These are phyloP conservation scores for Wickerhamiella domercqiae DNA, from an alignment of 805 yeast species.

Conservation along the genomic window DNA sequence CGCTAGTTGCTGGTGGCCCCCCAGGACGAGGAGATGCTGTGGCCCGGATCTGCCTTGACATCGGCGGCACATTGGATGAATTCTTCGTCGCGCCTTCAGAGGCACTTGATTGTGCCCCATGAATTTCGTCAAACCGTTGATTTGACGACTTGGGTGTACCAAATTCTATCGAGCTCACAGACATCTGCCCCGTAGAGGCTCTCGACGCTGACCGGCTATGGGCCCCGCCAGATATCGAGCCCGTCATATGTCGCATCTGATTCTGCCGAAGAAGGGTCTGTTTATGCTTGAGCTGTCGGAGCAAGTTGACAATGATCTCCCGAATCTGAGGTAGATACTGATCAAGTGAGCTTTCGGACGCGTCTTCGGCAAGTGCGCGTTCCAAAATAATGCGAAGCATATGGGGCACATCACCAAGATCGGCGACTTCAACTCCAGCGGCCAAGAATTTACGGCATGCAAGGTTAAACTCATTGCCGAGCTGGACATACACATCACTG, in stretches of 20 bases:
- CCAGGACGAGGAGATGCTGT: neutral
- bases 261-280: constrained; percentile 37
- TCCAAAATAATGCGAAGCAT: constrained; percentile 67
- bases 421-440: constrained; percentile 63
- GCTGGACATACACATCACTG: constrained; percentile 75
- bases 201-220: neutral
- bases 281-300: constrained; percentile 67
- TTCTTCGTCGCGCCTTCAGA: neutral
- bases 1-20: neutral
- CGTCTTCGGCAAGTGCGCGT: constrained; percentile 68
- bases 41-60: neutral
- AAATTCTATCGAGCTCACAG: no score
- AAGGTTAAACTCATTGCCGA: constrained; percentile 86
- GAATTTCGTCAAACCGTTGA: no score
- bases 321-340: constrained; percentile 69
- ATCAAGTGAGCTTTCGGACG: constrained; percentile 71
- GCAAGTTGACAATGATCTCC: constrained; percentile 64
- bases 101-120: no score
- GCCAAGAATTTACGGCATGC: constrained; percentile 65
- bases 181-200: neutral
- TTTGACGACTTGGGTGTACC: no score
- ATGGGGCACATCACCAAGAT: constrained; percentile 82
- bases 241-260: neutral
- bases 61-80: neutral
- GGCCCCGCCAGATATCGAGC: neutral